Percentiles rank a stretch among this genome's conserved stretches.
Conservation (phyloP, 768 basidiomycete species). For the Hydnomerulius pinastri region DNA sequence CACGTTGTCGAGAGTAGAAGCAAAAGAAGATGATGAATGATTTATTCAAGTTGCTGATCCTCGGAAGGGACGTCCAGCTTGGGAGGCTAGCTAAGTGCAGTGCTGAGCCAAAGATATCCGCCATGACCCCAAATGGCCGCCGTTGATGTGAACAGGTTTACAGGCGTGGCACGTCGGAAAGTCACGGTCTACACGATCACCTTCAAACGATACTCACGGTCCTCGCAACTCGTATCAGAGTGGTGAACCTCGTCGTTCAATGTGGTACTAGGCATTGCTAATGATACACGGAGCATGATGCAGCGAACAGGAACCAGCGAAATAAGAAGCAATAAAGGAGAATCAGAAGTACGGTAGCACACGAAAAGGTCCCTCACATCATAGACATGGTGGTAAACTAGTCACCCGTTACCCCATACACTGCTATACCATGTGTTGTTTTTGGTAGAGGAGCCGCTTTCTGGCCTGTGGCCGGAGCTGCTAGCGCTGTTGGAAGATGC, state of each 20-base stretch:
- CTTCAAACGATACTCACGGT: conserved; percentile 5
- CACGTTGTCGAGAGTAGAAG: not conserved
- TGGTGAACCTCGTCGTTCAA: conserved; percentile 3
- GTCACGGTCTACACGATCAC: no score
- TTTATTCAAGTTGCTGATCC: not conserved
- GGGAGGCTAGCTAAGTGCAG: no score
- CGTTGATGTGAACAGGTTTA: conserved; percentile 11
- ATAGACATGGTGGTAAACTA: no score
- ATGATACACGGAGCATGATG: conserved; percentile 34
- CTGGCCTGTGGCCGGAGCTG: conserved; percentile 18
- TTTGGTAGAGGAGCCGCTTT: conserved; percentile 5
- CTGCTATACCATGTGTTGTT: conserved; percentile 27
- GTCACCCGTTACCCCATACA: conserved; percentile 24
- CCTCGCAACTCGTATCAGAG: not conserved
- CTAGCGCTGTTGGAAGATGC: conserved; percentile 12
- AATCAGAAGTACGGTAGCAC: conserved; percentile 21
- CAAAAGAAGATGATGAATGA: not conserved
- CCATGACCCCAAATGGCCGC: conserved; percentile 2
- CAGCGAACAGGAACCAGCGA: conserved; percentile 10
- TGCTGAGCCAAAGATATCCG: conserved; percentile 7
- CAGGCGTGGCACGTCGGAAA: no score
- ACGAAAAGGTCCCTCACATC: not conserved
- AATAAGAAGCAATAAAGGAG: conserved; percentile 14
- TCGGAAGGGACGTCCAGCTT: not conserved
- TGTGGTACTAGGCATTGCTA: conserved; percentile 30